These are phyloP conservation scores for Eucalyptus curtisii DNA, from an alignment of 345 rosid genomes.

Conservation along the genomic window DNA sequence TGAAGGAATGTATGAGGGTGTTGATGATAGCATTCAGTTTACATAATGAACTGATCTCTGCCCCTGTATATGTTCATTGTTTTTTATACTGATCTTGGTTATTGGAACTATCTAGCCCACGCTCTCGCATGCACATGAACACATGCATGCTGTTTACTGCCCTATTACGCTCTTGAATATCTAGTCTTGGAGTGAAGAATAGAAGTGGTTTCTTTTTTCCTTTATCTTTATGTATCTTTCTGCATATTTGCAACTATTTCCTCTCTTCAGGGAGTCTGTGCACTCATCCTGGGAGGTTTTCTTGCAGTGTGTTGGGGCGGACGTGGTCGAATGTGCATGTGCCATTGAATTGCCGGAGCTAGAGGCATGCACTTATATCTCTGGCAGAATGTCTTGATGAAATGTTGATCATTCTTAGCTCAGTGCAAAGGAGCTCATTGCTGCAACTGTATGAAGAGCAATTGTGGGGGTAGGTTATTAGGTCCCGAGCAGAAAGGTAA, in stretches of 20 bases:
- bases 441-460: neutral
- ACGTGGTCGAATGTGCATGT: constrained; percentile 89
- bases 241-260: neutral
- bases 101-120: neutral
- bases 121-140: neutral
- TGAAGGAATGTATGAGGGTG: neutral
- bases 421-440: neutral
- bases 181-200: neutral
- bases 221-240: neutral
- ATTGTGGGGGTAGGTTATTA: neutral
- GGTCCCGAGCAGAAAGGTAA: neutral
- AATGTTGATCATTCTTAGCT: neutral
- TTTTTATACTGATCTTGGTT: neutral
- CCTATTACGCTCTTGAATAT: neutral
- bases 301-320: constrained; percentile 72
- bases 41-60: neutral
- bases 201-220: neutral
- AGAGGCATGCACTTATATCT: constrained; percentile 19
- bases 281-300: neutral
- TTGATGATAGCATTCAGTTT: neutral
- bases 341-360: constrained; percentile 83
- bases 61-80: neutral
- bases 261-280: neutral
- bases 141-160: neutral
- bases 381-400: neutral